Evolutionary conservation across 805 yeast species (phyloP).

Genomic region (Cyberlindnera meyerae): DNA sequence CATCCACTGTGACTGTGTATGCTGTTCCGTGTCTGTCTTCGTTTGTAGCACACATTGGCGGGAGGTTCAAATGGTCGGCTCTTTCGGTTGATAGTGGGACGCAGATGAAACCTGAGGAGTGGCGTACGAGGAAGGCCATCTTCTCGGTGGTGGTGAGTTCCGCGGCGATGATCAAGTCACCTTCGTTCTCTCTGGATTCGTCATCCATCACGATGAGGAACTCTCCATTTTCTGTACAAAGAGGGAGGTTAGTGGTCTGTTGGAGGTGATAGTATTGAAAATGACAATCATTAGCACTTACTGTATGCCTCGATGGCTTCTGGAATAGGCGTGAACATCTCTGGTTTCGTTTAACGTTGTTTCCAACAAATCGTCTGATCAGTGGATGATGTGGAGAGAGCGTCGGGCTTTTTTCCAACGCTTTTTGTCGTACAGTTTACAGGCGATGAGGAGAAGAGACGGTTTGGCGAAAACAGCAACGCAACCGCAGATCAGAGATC

Average conservation of each 20-base stretch:
- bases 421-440: no score
- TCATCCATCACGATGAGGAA: slow-evolving; percentile 96
- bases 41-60: slow-evolving; percentile 53
- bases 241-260: no score
- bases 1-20: slow-evolving; percentile 89
- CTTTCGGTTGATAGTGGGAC: slow-evolving; percentile 74
- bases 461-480: no score
- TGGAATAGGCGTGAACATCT: slow-evolving; percentile 50
- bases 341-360: no score
- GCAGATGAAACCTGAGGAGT: slow-evolving; percentile 89
- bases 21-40: slow-evolving; percentile 94
- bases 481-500: no score
- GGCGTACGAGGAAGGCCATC: slow-evolving; percentile 91
- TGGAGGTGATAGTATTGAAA: not conserved
- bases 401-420: no score
- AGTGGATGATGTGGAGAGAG: no score
- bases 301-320: slow-evolving; percentile 71
- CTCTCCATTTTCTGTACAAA: slow-evolving; percentile 32
- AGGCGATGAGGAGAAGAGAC: no score
- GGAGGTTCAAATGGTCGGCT: slow-evolving; percentile 78
- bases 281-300: slow-evolving; percentile 24
- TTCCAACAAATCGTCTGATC: no score
- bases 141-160: slow-evolving; percentile 68
- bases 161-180: slow-evolving; percentile 94
- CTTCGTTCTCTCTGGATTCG: slow-evolving; percentile 94